These are phyloP conservation scores for Podospora fimiseda DNA, from an alignment of 495 filamentous ascomycete genomes.

Conservation along the genomic window DNA sequence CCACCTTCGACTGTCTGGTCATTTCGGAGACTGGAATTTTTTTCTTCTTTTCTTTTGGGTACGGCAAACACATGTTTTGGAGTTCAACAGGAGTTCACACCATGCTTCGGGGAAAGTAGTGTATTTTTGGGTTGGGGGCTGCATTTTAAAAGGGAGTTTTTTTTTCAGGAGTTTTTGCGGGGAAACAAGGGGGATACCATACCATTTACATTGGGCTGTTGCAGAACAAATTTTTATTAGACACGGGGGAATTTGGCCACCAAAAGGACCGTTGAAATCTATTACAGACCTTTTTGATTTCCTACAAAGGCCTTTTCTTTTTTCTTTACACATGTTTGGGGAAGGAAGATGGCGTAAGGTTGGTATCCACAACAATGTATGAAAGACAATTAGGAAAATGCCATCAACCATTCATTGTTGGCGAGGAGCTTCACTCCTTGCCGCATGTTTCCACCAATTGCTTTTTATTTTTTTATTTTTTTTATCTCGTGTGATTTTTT, in stretches of 20 bases:
- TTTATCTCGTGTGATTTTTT: background rate
- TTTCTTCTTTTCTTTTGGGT: background rate
- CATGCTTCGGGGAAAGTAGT: background rate
- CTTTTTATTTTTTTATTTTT: background rate
- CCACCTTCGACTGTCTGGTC: background rate
- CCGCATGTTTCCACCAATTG: background rate
- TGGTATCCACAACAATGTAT: conserved; percentile 14
- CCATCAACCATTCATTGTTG: conserved; percentile 1
- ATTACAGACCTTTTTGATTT: background rate
- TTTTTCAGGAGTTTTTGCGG: background rate
- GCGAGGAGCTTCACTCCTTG: conserved; percentile 3
- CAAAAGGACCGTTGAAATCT: background rate
- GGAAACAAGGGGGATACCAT: background rate
- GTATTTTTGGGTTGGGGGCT: background rate
- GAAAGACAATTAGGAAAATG: background rate
- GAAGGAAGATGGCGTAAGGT: no score
- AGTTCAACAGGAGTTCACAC: conserved; percentile 5
- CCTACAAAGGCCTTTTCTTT: background rate
- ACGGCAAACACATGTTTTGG: background rate
- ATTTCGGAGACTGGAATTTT: background rate
- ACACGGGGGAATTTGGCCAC: background rate
- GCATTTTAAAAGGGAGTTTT: background rate
- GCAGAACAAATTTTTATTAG: background rate
- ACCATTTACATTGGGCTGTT: background rate
- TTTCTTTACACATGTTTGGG: background rate